Percentiles rank a stretch among this genome's conserved stretches.
These are phyloP conservation scores for Vaccinium myrtillus DNA, from an alignment of 148 eudicot genomes.

Conservation along the genomic window DNA sequence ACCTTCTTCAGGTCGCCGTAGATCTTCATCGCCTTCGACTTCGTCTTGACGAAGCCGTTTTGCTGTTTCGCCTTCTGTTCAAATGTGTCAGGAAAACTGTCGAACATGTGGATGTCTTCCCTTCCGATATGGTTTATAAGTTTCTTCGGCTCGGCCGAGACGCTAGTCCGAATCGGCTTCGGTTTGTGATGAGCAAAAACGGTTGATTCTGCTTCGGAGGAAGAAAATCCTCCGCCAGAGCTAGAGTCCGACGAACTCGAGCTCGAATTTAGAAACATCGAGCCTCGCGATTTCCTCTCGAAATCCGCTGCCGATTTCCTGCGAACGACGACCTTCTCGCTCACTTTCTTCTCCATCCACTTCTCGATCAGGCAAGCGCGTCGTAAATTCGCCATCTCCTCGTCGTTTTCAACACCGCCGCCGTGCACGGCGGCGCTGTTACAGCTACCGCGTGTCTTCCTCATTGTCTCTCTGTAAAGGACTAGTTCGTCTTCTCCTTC, in stretches of 20 bases:
- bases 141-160: slow-evolving; percentile 19
- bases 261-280: slow-evolving; percentile 28
- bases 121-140: not conserved
- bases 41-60: slow-evolving; percentile 42
- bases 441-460: slow-evolving; percentile 27
- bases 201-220: slow-evolving; percentile 37
- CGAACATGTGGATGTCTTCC: not conserved
- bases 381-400: slow-evolving; percentile 19
- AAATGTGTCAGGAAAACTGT: not conserved
- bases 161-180: slow-evolving; percentile 45
- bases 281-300: not conserved
- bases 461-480: slow-evolving; percentile 28
- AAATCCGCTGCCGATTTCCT: slow-evolving; percentile 30
- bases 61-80: slow-evolving; percentile 24
- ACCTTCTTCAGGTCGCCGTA: slow-evolving; percentile 79
- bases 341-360: slow-evolving; percentile 52
- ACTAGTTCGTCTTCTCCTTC: slow-evolving; percentile 27
- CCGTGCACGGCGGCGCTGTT: not conserved
- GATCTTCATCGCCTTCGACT: slow-evolving; percentile 66
- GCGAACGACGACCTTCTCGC: slow-evolving; percentile 23
- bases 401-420: slow-evolving; percentile 14
- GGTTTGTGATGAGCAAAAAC: slow-evolving; percentile 19
- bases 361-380: slow-evolving; percentile 44
- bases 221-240: slow-evolving; percentile 39
- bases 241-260: slow-evolving; percentile 62